Percentiles rank a stretch among this genome's conserved stretches.
Conservation (phyloP, 1,139 yeast species). For the Kurtzmaniella quercitrusa region DNA sequence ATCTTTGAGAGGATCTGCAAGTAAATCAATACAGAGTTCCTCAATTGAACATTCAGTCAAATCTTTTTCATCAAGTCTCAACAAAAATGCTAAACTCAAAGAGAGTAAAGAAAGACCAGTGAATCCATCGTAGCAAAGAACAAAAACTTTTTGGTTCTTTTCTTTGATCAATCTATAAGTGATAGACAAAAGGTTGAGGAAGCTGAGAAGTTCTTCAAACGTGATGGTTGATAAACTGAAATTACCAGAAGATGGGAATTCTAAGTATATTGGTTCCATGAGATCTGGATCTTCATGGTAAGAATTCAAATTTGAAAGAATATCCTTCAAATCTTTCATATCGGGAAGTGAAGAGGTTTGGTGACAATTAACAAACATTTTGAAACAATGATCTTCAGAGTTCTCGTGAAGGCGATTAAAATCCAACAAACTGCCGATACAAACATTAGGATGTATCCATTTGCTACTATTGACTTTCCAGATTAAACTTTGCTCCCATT, state of each 20-base stretch:
- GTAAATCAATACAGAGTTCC: conserved; percentile 17
- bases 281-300: conserved; percentile 7
- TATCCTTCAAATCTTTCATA: conserved; percentile 13
- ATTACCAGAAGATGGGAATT: conserved; percentile 33
- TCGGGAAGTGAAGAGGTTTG: conserved; percentile 31
- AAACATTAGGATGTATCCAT: conserved; percentile 24
- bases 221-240: conserved; percentile 20
- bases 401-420: conserved; percentile 18
- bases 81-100: conserved; percentile 21
- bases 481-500: conserved; percentile 34
- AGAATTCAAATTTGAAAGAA: conserved; percentile 11
- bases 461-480: conserved; percentile 33
- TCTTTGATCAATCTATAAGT: conserved; percentile 21
- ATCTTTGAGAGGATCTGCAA: conserved; percentile 11
- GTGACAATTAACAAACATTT: conserved; percentile 32
- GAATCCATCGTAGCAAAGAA: conserved; percentile 38
- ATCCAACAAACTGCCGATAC: conserved; percentile 33
- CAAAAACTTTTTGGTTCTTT: conserved; percentile 22
- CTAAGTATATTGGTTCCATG: conserved; percentile 20
- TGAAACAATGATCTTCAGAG: conserved; percentile 14
- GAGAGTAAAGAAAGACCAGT: conserved; percentile 34
- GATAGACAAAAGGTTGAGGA: conserved; percentile 23
- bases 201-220: conserved; percentile 23
- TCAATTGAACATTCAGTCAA: conserved; percentile 15
- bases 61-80: conserved; percentile 10